Base-by-base conservation (phyloP, 2,329 filamentous ascomycete species). In the Aciculosporium take region DNA sequence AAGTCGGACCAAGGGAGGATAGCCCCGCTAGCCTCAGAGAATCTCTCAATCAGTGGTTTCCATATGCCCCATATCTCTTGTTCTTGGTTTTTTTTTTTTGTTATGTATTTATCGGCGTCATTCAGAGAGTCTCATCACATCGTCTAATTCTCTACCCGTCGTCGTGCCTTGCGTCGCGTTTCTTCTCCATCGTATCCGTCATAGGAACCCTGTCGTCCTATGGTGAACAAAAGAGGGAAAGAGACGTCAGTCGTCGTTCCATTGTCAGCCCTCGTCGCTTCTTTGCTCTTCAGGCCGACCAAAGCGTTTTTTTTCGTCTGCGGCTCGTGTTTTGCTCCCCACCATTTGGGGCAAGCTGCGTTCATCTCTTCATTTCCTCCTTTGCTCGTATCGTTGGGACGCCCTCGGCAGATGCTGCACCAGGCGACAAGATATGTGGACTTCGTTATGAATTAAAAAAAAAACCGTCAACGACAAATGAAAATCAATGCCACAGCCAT, bases 391-490 rank as follows among this genome's bases (percentile, higher is more conserved):
- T 20, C 28, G 18, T 25, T 25, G 20, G 17, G 7, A 39, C 5
- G 28, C 15, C 15, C 29, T 28, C 17, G 31, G 29, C 21, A 18
- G 6, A 20, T n/a, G 13, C 6, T 4, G 24, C 10, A 23, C 7
- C 33, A n/a, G 33, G 15, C 17, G 33, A 23, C 15, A 21, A 31
- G 24, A 25, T 28, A 13, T 12, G 20, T 18, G 38, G 10, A 20
- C 28, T 43, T 27, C 33, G 33, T 40, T 37, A 37, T 9, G 15
- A 20, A 21, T 33, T 24, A 40, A 17, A 39, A 43, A n/a, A n/a
- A n/a, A n/a, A n/a, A n/a, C n/a, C 18, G 21, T 23, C 10, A 25
- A 35, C 13, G 18, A 39, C 41, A 43, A 43, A 39, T 30, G 27
- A 40, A 31, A 43, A 28, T 25, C n/a, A n/a, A n/a, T 36, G 21